A percentile compares a stretch with the other conserved stretches of the same genome.
Conservation (phyloP, 2,329 filamentous ascomycete genomes). For the Claviceps pusilla region DNA sequence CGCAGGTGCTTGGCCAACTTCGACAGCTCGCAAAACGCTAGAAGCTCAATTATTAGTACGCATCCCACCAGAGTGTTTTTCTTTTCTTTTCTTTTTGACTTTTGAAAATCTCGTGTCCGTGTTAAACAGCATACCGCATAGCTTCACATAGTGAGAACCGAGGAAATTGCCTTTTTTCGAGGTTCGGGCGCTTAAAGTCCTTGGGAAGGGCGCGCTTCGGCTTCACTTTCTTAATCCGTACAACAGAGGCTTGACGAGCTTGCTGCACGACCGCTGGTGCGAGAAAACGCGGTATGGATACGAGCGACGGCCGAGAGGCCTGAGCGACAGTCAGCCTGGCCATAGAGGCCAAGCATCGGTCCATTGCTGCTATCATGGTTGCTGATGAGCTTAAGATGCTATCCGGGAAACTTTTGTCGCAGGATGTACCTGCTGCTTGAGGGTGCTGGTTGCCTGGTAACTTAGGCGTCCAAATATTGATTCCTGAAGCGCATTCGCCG, state of each 20-base stretch:
- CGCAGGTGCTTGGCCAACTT: conserved; percentile 67
- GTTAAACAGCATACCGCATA: conserved; percentile 49
- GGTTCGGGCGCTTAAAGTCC: conserved; percentile 48
- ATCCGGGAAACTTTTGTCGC: not conserved
- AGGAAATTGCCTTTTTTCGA: conserved; percentile 45
- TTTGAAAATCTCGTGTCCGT: not conserved
- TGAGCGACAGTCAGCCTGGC: conserved; percentile 33
- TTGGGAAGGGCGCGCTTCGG: conserved; percentile 45
- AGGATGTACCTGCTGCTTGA: not conserved
- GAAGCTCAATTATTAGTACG: not conserved
- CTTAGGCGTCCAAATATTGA: conserved; percentile 11
- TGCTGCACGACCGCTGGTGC: conserved; percentile 32
- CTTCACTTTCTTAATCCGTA: conserved; percentile 38
- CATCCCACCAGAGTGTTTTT: not conserved
- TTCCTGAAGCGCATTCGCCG: not conserved
- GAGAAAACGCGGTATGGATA: conserved; percentile 33
- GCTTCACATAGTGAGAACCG: conserved; percentile 81
- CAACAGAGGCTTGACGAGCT: conserved; percentile 25
- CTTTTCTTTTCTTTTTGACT: not conserved
- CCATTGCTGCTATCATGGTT: conserved; percentile 32
- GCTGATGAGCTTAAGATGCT: conserved; percentile 10
- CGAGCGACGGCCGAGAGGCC: conserved; percentile 25
- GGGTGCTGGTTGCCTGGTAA: conserved; percentile 9
- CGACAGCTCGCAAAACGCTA: conserved; percentile 80
- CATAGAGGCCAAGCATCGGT: conserved; percentile 39